Evolutionary conservation across 2,329 filamentous ascomycete genomes (phyloP), one percentile per base, ranked within the genome.

Genomic region (Meredithiella fracta): DNA sequence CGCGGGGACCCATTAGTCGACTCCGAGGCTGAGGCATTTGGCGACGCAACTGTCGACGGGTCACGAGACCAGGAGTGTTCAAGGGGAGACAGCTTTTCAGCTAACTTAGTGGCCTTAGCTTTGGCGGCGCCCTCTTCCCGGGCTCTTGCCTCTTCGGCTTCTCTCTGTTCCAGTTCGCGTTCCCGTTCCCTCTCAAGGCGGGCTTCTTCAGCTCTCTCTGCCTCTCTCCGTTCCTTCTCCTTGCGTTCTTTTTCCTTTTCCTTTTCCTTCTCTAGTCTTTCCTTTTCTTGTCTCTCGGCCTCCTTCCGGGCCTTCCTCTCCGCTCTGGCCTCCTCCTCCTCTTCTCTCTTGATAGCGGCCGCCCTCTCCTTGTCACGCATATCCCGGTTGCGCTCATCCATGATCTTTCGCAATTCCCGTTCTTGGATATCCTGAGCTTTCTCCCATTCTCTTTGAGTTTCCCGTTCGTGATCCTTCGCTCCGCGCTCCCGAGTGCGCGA

Each of bases 401-500:
- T 20, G 15, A n/a, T n/a, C 7, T 44, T 20, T n/a, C 40, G 15
- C 40, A 44, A 17, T 44, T 44, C 40, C n/a, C 15, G 7, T 20
- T 44, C 40, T n/a, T 44, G 15, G 15, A 17, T 7, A n/a, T 44
- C 52, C 38, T 29, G 20, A 15, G 20, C 37, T 9, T 37, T 42
- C 23, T 26, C 25, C 52, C 52, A 44, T 3, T 26, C 38, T 8
- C 29, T 22, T 22, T 11, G 17, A 9, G 22, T 20, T n/a, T 53
- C 14, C 23, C 44, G 23, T 1, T 47, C 51, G n/a, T n/a, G n/a
- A n/a, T 23, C 31, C 37, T 8, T 54, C 17, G 2, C 37, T 2
- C 49, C 47, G 1, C 47, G 54, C 9, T 47, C 52, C 7, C 52
- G 52, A 6, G 47, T 55, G 44, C 47, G 54, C n/a, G 54, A 44